Base-by-base conservation (phyloP, 306 rosid species). In the Trichosanthes truncata region DNA sequence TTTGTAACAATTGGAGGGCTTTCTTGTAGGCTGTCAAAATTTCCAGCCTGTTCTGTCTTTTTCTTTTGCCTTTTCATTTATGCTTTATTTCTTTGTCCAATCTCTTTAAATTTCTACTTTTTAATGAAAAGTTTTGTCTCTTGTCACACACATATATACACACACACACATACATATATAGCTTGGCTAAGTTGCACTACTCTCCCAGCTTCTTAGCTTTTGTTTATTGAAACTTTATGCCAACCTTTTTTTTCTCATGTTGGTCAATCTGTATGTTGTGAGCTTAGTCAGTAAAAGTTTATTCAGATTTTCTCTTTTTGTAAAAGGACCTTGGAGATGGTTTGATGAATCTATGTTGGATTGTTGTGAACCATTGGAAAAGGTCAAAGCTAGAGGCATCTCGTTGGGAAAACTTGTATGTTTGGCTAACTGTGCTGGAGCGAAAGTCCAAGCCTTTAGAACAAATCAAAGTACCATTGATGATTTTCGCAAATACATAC, bases 301-400 rank as follows among this genome's bases (percentile, higher is more conserved):
- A 33, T 36, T 49, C 74, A 57, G 17, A 21, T 38, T 53, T 57
- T 43, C 26, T 6, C 53, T 81, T 84, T 85, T n/a, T 74, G 25
- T 18, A 62, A 36, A 78, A 95, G 97, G 98, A 41, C 97, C 98
- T 79, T 92, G 98, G 98, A 95, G 97, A 85, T 95, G 98, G 98
- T 92, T 91, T 77, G 98, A 95, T 87, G 98, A 95, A 74, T 88
- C 98, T 53, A 95, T 95, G 98, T 67, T 95, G 81, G 98, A 95
- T 80, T 95, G 97, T 48, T 95, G 98, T 67, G 98, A 95, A 55
- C 90, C 98, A 66, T 81, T 95, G 80, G 97, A 95, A 76, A 89
- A 72, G 49, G 94, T 95, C 74, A 95, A 88, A 84, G 88, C 89
- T 38, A 85, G 84, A 80, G 98, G 98, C 80, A 92, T 95, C 85